Base-by-base conservation (phyloP, 164 flowering plant genomes). In the Magnolia sinica region DNA sequence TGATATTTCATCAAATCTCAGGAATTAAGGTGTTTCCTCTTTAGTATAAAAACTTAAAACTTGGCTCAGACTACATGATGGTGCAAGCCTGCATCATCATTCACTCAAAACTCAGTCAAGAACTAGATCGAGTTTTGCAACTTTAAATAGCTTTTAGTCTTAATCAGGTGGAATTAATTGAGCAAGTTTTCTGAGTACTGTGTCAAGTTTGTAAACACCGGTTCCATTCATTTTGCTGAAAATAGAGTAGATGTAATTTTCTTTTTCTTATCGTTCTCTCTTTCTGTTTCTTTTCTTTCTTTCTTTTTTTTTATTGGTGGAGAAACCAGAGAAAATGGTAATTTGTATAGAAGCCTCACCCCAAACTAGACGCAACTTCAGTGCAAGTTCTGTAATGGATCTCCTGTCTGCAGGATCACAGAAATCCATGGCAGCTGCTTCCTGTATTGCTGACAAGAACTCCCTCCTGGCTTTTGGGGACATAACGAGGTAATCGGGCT, bases 331-430 rank as follows among this genome's bases (percentile, higher is more conserved):
- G 29, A 27, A 27, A 27, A 27, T 27, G 29, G 29, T 27, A 16
- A 20, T 19, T 61, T 16, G n/a, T 16, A 61, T 61, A 61, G n/a
- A 61, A 61, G 49, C 7, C 89, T 87, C 74, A 92, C 95, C 96
- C 97, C 94, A 92, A 59, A 87, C 72, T 79, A 90, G 91, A 63
- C 76, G 87, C 86, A 94, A 79, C 79, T 83, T 88, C 79, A 83
- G 52, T 52, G 87, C 91, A 52, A 89, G 76, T 81, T 92, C 87
- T 71, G 79, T 73, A 61, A 89, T 72, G 45, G 84, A 80, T 85
- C 88, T 89, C 84, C 84, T 86, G 80, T 91, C 89, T 23, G 86
- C 82, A 64, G 83, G 86, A 78, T 81, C 86, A 8, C 87, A 76
- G 73, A 89, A 83, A 49, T 87, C 86, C 86, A 80, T 78, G 64